Evolutionary conservation across 495 filamentous ascomycete species (phyloP).

Genomic region (Acidomyces sp.): DNA sequence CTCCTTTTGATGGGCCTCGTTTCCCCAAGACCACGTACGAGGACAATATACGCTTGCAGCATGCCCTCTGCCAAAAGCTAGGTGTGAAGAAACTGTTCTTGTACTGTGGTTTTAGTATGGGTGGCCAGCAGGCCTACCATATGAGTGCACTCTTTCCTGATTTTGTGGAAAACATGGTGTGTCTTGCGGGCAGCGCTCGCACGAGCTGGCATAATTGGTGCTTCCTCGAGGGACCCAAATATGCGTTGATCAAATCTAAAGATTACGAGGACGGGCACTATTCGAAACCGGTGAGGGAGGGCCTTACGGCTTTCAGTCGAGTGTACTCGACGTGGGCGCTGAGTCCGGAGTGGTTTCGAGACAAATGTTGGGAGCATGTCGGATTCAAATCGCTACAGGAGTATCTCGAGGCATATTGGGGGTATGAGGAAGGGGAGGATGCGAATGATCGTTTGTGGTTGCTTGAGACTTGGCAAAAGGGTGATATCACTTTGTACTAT

Average conservation of each 20-base stretch:
- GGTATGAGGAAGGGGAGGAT: conserved; percentile 29
- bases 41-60: conserved; percentile 22
- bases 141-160: conserved; percentile 31
- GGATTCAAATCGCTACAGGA: conserved; percentile 29
- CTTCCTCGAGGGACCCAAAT: conserved; percentile 37
- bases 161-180: conserved; percentile 30
- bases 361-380: conserved; percentile 28
- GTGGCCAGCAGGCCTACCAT: conserved; percentile 38
- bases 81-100: conserved; percentile 20
- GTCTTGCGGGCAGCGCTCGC: conserved; percentile 31
- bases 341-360: conserved; percentile 32
- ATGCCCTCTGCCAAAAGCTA: conserved; percentile 20
- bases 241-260: conserved; percentile 30
- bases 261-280: conserved; percentile 33
- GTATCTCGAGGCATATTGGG: conserved; percentile 28
- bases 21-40: conserved; percentile 23
- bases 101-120: conserved; percentile 38
- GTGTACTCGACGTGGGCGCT: conserved; percentile 36
- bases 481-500: conserved; percentile 29
- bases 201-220: conserved; percentile 36
- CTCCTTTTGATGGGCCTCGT: conserved; percentile 16
- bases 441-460: conserved; percentile 33
- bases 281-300: conserved; percentile 22
- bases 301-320: conserved; percentile 31
- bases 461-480: conserved; percentile 35